phyloP scores from a whole-genome alignment of 2,329 filamentous ascomycete genomes.

The Colletotrichum simmondsii region DNA sequence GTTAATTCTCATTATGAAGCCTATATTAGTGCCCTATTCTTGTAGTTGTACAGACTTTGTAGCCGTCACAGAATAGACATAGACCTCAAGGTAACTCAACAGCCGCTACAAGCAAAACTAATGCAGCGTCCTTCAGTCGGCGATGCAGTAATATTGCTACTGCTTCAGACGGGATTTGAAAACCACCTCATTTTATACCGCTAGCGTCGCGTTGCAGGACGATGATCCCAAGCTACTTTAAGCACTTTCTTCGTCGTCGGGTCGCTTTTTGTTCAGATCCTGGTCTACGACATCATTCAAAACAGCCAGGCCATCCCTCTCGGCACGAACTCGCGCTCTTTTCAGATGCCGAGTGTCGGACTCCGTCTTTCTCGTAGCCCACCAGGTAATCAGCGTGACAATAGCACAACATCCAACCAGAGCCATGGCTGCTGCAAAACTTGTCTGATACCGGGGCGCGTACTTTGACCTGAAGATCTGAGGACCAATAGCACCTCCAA shows the following conservation, averaged over 20 bases:
- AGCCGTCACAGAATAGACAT: too few relatives aligned
- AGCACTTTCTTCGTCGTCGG: not conserved
- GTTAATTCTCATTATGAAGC: too few relatives aligned
- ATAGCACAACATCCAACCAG: conserved; percentile 54
- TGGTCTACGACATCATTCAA: conserved; percentile 52
- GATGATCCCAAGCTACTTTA: not conserved
- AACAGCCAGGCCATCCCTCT: conserved; percentile 51
- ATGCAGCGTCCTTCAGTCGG: not conserved
- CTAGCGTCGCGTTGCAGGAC: not conserved
- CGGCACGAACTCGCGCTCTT: conserved; percentile 51
- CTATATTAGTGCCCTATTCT: too few relatives aligned
- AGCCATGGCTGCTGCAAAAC: conserved; percentile 56
- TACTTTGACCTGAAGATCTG: conserved; percentile 58
- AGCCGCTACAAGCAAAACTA: not conserved
- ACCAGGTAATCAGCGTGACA: conserved; percentile 55
- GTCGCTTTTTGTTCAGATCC: conserved; percentile 28
- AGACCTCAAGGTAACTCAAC: too few relatives aligned
- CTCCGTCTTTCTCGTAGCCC: conserved; percentile 55
- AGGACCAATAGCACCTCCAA: conserved; percentile 58
- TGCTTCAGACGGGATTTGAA: not conserved
- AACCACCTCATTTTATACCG: not conserved
- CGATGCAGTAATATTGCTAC: not conserved
- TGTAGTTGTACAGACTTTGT: too few relatives aligned
- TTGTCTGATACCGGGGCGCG: conserved; percentile 55
- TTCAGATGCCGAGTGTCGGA: conserved; percentile 56